Evolutionary conservation across 208 protist genomes (phyloP), one percentile per base, ranked within the genome.

Genomic region (Acanthamoeba triangularis): DNA sequence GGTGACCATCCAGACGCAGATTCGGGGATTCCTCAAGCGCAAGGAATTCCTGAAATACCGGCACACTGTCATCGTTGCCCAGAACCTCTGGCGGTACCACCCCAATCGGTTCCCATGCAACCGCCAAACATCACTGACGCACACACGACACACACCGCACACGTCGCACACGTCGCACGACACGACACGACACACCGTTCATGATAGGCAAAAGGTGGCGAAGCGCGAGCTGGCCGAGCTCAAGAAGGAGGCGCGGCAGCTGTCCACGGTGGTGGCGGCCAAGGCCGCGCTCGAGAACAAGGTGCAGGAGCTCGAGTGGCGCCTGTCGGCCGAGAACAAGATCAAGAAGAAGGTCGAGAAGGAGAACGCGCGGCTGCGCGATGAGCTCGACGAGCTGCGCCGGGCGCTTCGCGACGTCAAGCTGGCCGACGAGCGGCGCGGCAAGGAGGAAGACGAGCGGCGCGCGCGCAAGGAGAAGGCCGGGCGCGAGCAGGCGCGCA

Each of bases 271-370:
- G 10, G 90, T 94, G 13, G 90, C 90, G 10, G 90, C 90, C 69
- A 94, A 94, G 69, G 90, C 59, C 28, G 67, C 47, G 7, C 90
- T 94, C 41, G 65, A 94, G 65, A 82, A 74, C 37, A 94, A 94
- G 47, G 47, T 94, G 5, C 63, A 92, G 85, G 85, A 92, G 35
- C 20, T 92, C 25, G 90, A 94, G 54, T 61, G 28, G 30, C 90
- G 90, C 4, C 33, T 61, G 25, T 23, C 90, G 10, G 90, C 65
- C 47, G 90, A 94, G 69, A 54, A 13, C 59, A 94, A 94, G 90
- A 44, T 82, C 28, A 94, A 82, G 69, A 74, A 94, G 41, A 94
- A 82, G 44, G 65, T 33, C 5, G 65, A 82, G 54, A 82, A 74
- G 90, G 67, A 82, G 69, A 59, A 44, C 33, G 65, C 47, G 28